These are phyloP conservation scores for Solanum chiquidenum DNA, from an alignment of 257 asterid species.

Conservation along the genomic window DNA sequence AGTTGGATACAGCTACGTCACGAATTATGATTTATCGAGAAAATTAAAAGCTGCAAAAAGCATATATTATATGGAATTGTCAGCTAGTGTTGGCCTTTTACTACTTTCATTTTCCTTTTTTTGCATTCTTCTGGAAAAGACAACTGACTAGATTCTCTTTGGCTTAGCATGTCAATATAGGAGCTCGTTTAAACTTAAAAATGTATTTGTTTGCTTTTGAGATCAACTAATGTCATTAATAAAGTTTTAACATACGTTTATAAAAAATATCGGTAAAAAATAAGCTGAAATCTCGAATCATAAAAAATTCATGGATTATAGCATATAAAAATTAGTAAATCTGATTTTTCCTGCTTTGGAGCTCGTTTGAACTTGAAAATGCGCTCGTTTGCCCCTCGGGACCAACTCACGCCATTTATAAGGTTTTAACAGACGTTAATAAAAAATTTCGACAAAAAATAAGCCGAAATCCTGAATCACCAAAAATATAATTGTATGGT, in stretches of 20 bases:
- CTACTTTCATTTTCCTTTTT: background rate
- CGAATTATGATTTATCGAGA: conserved; percentile 3
- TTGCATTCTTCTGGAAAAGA: conserved; percentile 3
- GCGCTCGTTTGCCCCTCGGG: accelerated
- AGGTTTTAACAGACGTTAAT: accelerated
- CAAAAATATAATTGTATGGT: too few relatives aligned
- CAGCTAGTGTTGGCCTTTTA: background rate
- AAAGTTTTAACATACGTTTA: accelerated
- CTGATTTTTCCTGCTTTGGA: too few relatives aligned
- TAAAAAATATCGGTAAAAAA: too few relatives aligned
- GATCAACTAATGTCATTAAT: accelerated
- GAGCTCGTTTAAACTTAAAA: too few relatives aligned
- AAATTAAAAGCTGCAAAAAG: conserved; percentile 2
- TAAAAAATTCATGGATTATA: too few relatives aligned
- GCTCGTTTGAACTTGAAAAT: too few relatives aligned
- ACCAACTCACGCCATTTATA: too few relatives aligned
- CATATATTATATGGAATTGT: background rate
- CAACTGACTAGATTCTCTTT: background rate
- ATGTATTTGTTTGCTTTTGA: accelerated
- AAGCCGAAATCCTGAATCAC: too few relatives aligned
- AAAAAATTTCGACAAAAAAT: too few relatives aligned
- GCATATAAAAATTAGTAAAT: too few relatives aligned
- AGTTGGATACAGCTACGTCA: conserved; percentile 3
- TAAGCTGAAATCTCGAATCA: accelerated
- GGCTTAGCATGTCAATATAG: background rate